Evolutionary conservation across 768 basidiomycete species (phyloP).

Genomic region (Multifurca ochricompacta): DNA sequence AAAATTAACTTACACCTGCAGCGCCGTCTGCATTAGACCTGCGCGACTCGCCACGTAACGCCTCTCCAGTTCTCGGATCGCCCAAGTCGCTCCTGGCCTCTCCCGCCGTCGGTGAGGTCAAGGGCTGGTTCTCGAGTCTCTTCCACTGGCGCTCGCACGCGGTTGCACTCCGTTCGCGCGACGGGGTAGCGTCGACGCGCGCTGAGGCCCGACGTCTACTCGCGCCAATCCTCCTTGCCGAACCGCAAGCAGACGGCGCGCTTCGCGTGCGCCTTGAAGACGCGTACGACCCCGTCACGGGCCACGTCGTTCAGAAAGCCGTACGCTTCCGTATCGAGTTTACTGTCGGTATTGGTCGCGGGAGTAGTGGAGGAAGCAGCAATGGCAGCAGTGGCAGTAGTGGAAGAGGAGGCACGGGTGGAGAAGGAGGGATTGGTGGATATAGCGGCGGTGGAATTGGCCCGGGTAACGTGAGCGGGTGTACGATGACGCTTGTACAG

Average conservation of each 20-base stretch:
- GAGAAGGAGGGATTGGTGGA: too few relatives aligned
- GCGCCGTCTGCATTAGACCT: constrained; percentile 36
- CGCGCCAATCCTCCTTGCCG: constrained; percentile 52
- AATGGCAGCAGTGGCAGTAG: constrained; percentile 18
- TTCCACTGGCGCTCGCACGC: constrained; percentile 82
- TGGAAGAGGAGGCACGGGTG: constrained; percentile 24
- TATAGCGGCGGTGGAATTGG: too few relatives aligned
- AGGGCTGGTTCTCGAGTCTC: constrained; percentile 91
- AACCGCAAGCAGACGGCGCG: constrained; percentile 46
- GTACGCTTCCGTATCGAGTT: constrained; percentile 85
- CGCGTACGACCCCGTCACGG: constrained; percentile 32
- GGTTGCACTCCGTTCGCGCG: constrained; percentile 47
- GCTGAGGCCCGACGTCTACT: constrained; percentile 56
- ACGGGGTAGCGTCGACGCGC: constrained; percentile 53
- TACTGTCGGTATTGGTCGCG: constrained; percentile 24
- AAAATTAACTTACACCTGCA: constrained; percentile 2
- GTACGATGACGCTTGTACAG: constrained; percentile 69
- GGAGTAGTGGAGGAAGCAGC: constrained; percentile 23
- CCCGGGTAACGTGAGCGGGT: too few relatives aligned
- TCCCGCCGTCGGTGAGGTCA: constrained; percentile 76
- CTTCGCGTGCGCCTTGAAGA: constrained; percentile 51
- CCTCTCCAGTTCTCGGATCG: constrained; percentile 42
- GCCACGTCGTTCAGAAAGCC: constrained; percentile 53
- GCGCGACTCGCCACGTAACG: constrained; percentile 36
- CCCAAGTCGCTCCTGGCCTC: constrained; percentile 40